Conservation (phyloP, 179 eudicot genomes). For the Pouteria campechiana region DNA sequence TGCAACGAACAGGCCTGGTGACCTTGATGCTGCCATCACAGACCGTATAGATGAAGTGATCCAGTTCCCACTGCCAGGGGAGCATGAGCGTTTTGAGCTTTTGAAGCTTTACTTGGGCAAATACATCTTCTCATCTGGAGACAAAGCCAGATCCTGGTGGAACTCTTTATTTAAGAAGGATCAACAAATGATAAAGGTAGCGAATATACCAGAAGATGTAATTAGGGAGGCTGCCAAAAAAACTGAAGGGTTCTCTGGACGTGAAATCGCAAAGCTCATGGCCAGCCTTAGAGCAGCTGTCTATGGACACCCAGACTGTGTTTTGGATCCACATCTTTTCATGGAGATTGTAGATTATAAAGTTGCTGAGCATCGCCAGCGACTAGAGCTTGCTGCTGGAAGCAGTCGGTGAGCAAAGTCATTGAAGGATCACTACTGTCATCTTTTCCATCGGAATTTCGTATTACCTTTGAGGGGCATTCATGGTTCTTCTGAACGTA, state of each 20-base stretch:
- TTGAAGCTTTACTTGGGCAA: constrained; percentile 68
- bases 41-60: constrained; percentile 93
- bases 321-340: constrained; percentile 62
- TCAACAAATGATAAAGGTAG: constrained; percentile 44
- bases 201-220: constrained; percentile 62
- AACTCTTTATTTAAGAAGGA: constrained; percentile 33
- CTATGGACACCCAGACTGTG: constrained; percentile 78
- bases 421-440: too few relatives aligned
- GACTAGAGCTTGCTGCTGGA: constrained; percentile 55
- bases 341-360: constrained; percentile 84
- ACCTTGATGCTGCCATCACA: constrained; percentile 84
- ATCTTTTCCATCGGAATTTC: too few relatives aligned
- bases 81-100: constrained; percentile 85
- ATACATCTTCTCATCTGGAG: constrained; percentile 35
- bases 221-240: constrained; percentile 69
- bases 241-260: constrained; percentile 88
- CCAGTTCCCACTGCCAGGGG: constrained; percentile 85
- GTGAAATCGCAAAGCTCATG: constrained; percentile 92
- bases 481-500: too few relatives aligned
- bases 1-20: constrained; percentile 92
- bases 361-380: constrained; percentile 82
- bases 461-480: too few relatives aligned
- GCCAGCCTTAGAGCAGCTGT: constrained; percentile 97
- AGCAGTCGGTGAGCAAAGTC: constrained; percentile 16
- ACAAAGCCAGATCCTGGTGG: constrained; percentile 23